Conservation (phyloP, 257 asterid species). For the Primulina huaijiensis region DNA sequence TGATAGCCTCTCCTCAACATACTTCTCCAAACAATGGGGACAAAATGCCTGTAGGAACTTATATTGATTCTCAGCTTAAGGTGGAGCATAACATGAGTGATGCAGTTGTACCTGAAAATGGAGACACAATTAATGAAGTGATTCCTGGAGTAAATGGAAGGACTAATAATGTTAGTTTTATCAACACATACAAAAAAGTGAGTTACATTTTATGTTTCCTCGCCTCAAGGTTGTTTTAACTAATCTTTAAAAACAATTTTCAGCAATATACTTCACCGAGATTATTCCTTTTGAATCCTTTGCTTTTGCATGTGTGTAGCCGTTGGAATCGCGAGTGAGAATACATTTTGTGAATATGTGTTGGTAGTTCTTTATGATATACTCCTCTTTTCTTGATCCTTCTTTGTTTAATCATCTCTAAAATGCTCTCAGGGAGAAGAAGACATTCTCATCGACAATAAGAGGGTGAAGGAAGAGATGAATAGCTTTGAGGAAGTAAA, state of each 20-base stretch:
- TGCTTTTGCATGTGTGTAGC: not conserved
- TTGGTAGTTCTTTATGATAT: not conserved
- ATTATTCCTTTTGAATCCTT: too few relatives aligned
- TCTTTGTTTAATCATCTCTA: constrained; percentile 10
- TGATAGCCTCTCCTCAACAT: constrained; percentile 32
- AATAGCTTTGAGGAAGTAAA: constrained; percentile 38
- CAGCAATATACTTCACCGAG: not conserved
- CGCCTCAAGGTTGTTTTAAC: not conserved
- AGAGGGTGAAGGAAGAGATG: constrained; percentile 53
- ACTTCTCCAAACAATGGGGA: constrained; percentile 44
- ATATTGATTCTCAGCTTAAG: constrained; percentile 50
- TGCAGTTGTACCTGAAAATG: constrained; percentile 38
- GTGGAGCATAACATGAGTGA: constrained; percentile 36
- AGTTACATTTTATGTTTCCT: constrained; percentile 20
- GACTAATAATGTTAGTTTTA: constrained; percentile 18
- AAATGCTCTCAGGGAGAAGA: constrained; percentile 51
- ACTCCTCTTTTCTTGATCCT: not conserved
- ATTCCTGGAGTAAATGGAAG: constrained; percentile 29
- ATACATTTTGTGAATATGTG: not conserved
- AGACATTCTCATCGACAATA: constrained; percentile 46
- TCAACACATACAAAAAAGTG: constrained; percentile 28
- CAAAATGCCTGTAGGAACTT: constrained; percentile 38
- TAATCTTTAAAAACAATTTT: not conserved
- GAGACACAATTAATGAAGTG: constrained; percentile 37
- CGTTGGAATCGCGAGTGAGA: not conserved